Percentiles rank a stretch among this genome's conserved stretches.
phyloP scores from a whole-genome alignment of 208 protist species.

The Crithidia sp. region DNA sequence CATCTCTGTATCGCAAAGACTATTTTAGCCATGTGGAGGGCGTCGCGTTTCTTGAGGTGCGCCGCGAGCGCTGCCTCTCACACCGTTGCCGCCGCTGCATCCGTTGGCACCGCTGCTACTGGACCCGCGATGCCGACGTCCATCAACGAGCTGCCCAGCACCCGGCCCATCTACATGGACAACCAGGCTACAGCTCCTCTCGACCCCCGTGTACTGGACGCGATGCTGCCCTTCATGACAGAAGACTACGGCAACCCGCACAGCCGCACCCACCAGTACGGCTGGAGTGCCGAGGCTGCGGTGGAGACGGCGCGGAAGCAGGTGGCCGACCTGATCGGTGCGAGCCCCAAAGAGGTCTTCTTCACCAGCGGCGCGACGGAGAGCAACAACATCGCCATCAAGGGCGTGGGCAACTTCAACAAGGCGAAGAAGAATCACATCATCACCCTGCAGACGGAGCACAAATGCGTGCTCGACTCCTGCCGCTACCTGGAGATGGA shows the following conservation, averaged over 20 bases:
- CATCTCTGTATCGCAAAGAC: too few species aligned
- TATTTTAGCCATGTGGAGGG: slow-evolving; percentile 44
- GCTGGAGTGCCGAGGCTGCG: slow-evolving; percentile 94
- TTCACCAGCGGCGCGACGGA: slow-evolving; percentile 99
- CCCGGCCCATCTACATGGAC: slow-evolving; percentile 95
- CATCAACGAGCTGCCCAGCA: slow-evolving; percentile 10
- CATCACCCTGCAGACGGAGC: slow-evolving; percentile 98
- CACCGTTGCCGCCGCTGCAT: slow-evolving; percentile 2
- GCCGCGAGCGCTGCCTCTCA: slow-evolving; percentile 7
- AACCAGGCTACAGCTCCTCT: slow-evolving; percentile 95
- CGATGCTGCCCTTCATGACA: slow-evolving; percentile 98
- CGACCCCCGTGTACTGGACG: slow-evolving; percentile 98
- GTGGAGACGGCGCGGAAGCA: slow-evolving; percentile 96
- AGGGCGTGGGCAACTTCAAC: slow-evolving; percentile 98
- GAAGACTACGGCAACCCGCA: slow-evolving; percentile 99
- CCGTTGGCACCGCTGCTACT: slow-evolving; percentile 8
- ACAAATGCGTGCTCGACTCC: slow-evolving; percentile 99
- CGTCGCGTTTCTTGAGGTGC: slow-evolving; percentile 35
- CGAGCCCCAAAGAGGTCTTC: slow-evolving; percentile 98
- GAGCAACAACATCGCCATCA: slow-evolving; percentile 99
- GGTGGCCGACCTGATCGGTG: slow-evolving; percentile 93
- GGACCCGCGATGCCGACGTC: neutral
- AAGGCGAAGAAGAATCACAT: slow-evolving; percentile 98
- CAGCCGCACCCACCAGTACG: slow-evolving; percentile 98
- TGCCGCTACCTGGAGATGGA: slow-evolving; percentile 97